Percentiles rank a stretch among this genome's conserved stretches.
These are phyloP conservation scores for Mangifera indica DNA, from an alignment of 345 rosid species.

Conservation along the genomic window DNA sequence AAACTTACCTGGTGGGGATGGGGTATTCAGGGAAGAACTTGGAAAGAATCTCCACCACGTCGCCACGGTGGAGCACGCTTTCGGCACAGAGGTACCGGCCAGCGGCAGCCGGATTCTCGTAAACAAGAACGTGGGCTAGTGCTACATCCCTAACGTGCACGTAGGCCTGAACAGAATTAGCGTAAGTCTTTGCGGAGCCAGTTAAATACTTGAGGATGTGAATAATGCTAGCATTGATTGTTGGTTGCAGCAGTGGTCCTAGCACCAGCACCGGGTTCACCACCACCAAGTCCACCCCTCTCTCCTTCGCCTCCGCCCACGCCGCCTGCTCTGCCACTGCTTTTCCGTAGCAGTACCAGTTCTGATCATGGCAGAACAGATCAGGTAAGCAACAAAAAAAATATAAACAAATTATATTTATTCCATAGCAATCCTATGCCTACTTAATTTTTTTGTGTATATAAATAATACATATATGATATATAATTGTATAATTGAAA, in stretches of 20 bases:
- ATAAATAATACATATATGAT: too few species aligned
- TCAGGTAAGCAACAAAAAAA: too few species aligned
- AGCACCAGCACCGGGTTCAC: slow-evolving; percentile 83
- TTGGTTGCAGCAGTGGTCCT: slow-evolving; percentile 81
- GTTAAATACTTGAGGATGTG: slow-evolving; percentile 95
- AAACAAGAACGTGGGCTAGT: slow-evolving; percentile 76
- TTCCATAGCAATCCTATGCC: too few species aligned
- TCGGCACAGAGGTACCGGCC: slow-evolving; percentile 91
- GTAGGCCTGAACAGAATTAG: slow-evolving; percentile 83
- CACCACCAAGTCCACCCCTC: slow-evolving; percentile 83
- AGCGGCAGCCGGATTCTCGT: slow-evolving; percentile 78
- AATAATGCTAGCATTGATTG: slow-evolving; percentile 68
- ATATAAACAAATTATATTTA: too few species aligned
- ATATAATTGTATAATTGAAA: too few species aligned
- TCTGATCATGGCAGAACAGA: slow-evolving; percentile 28
- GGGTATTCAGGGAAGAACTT: slow-evolving; percentile 93
- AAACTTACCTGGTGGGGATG: slow-evolving; percentile 84
- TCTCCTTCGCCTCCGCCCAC: slow-evolving; percentile 68
- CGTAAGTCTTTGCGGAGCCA: slow-evolving; percentile 92
- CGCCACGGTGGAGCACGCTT: slow-evolving; percentile 90
- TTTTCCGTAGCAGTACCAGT: slow-evolving; percentile 97
- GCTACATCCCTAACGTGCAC: slow-evolving; percentile 91
- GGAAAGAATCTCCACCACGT: slow-evolving; percentile 83
- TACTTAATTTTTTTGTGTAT: too few species aligned
- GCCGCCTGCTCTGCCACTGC: slow-evolving; percentile 90